Evolutionary conservation across 306 rosid genomes (phyloP).

Genomic region (Cucurbita argyrosperma): DNA sequence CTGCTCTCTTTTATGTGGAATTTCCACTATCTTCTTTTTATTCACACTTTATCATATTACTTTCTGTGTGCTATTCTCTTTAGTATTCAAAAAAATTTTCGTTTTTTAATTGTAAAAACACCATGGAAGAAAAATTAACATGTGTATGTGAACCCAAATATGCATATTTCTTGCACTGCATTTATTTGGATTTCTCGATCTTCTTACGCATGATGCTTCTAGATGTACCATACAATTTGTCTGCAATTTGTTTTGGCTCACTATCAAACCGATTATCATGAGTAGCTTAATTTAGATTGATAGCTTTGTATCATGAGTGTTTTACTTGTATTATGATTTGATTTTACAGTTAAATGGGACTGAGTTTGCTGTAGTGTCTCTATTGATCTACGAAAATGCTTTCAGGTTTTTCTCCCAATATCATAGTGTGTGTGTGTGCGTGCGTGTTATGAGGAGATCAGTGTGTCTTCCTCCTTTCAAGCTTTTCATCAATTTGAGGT

Average conservation of each 20-base stretch:
- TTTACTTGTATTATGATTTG: conserved; percentile 8
- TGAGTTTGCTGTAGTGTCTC: conserved; percentile 54
- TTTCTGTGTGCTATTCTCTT: no score
- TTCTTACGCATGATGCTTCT: background rate
- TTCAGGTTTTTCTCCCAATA: conserved; percentile 39
- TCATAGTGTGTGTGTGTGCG: background rate
- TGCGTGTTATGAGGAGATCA: background rate
- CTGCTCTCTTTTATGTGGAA: no score
- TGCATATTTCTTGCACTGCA: background rate
- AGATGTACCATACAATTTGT: background rate
- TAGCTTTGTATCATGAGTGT: background rate
- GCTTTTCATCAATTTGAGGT: background rate
- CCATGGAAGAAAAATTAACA: background rate
- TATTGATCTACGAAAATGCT: conserved; percentile 42
- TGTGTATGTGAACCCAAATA: background rate
- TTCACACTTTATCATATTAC: no score
- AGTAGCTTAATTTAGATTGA: background rate
- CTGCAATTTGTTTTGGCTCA: background rate
- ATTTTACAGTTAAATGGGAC: conserved; percentile 52
- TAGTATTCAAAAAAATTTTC: background rate
- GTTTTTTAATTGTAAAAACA: background rate
- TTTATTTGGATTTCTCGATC: background rate
- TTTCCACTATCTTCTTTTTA: no score
- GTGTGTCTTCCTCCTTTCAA: conserved; percentile 4
- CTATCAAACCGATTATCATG: background rate